A percentile compares a stretch with the other conserved stretches of the same genome.
phyloP scores from a whole-genome alignment of 805 yeast species.

The Yueomyces sp. region DNA sequence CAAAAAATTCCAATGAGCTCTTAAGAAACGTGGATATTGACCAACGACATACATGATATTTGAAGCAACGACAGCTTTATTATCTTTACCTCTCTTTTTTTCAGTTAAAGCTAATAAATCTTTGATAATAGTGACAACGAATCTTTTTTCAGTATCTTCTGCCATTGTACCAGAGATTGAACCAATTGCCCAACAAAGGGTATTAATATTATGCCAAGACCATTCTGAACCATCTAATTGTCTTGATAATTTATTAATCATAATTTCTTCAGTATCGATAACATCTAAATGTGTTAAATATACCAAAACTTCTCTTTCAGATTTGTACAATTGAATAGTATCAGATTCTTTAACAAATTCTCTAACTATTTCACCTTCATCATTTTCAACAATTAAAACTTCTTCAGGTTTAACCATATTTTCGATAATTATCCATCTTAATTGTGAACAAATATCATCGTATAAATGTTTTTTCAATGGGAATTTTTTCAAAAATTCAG shows the following conservation, averaged over 20 bases:
- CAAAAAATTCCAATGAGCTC: slow-evolving; percentile 96
- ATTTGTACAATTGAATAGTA: slow-evolving; percentile 87
- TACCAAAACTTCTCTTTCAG: slow-evolving; percentile 90
- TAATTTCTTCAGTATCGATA: slow-evolving; percentile 81
- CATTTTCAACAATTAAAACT: slow-evolving; percentile 91
- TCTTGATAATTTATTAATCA: slow-evolving; percentile 80
- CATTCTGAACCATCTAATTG: slow-evolving; percentile 96
- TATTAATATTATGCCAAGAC: slow-evolving; percentile 98
- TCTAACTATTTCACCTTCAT: slow-evolving; percentile 97
- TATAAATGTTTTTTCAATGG: slow-evolving; percentile 83
- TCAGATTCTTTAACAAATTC: slow-evolving; percentile 95
- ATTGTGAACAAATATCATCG: slow-evolving; percentile 59
- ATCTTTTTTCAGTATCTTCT: slow-evolving; percentile 92
- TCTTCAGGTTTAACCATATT: slow-evolving; percentile 98
- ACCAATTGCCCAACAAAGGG: slow-evolving; percentile 99
- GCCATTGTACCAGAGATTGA: slow-evolving; percentile 98
- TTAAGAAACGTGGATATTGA: slow-evolving; percentile 92
- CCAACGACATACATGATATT: slow-evolving; percentile 99
- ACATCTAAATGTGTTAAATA: slow-evolving; percentile 93
- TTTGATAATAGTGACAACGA: slow-evolving; percentile 84
- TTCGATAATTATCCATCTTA: slow-evolving; percentile 89
- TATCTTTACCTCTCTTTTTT: slow-evolving; percentile 93
- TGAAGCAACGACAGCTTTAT: slow-evolving; percentile 98
- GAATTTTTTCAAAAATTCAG: slow-evolving; percentile 58
- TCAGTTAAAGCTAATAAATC: slow-evolving; percentile 86